These are phyloP conservation scores for Tieghemostelium lacteum DNA, from an alignment of 78 protist genomes.

Conservation along the genomic window DNA sequence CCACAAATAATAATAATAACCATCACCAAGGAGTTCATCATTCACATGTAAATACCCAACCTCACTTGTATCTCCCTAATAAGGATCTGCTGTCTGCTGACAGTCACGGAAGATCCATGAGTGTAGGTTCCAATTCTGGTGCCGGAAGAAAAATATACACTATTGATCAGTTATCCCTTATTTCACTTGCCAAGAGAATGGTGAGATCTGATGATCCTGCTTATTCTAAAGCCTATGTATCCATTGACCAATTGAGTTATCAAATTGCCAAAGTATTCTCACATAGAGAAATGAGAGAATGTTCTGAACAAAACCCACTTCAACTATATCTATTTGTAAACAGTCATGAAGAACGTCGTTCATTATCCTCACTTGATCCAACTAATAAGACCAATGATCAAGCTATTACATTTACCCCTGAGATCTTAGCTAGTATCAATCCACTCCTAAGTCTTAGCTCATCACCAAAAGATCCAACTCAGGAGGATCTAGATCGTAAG, in stretches of 20 bases:
- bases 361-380: constrained; percentile 19
- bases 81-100: background rate
- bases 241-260: constrained; percentile 53
- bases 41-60: constrained; percentile 47
- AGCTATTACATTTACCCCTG: constrained; percentile 67
- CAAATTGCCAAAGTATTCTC: constrained; percentile 73
- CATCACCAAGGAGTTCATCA: background rate
- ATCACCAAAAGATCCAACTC: constrained; percentile 6
- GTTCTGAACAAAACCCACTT: constrained; percentile 75
- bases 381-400: constrained; percentile 39
- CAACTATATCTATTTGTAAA: constrained; percentile 68
- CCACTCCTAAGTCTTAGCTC: constrained; percentile 12
- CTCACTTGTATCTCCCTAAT: constrained; percentile 27
- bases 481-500: constrained; percentile 56
- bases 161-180: constrained; percentile 49
- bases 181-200: constrained; percentile 74
- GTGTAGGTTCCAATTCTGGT: constrained; percentile 43
- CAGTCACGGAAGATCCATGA: constrained; percentile 55
- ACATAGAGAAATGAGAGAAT: constrained; percentile 78
- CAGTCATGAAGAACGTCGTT: constrained; percentile 27
- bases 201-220: constrained; percentile 69
- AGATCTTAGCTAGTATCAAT: constrained; percentile 24
- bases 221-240: constrained; percentile 59
- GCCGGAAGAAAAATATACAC: constrained; percentile 38
- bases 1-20: background rate